These are phyloP conservation scores for Hyphopichia khmerensis DNA, from an alignment of 1,139 yeast genomes.

Conservation along the genomic window DNA sequence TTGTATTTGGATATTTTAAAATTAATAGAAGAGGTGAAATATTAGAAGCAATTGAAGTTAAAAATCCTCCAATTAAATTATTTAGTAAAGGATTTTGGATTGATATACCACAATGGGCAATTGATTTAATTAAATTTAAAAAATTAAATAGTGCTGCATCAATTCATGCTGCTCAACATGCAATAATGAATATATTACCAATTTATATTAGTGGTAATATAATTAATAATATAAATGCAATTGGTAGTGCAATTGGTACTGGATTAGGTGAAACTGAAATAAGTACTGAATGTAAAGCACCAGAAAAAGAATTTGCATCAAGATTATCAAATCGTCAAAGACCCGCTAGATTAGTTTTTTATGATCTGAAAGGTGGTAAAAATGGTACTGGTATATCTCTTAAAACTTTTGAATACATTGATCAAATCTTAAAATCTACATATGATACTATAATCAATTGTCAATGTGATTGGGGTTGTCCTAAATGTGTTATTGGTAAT, in stretches of 20 bases:
- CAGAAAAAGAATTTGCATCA: slow-evolving; percentile 87
- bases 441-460: slow-evolving; percentile 60
- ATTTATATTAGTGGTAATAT: slow-evolving; percentile 45
- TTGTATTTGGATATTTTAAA: slow-evolving; percentile 92
- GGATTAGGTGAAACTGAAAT: slow-evolving; percentile 60
- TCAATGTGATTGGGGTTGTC: slow-evolving; percentile 86
- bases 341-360: slow-evolving; percentile 83
- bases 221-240: slow-evolving; percentile 40
- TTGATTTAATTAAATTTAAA: slow-evolving; percentile 59
- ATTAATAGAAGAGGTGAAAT: slow-evolving; percentile 73
- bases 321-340: slow-evolving; percentile 66
- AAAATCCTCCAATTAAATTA: slow-evolving; percentile 76
- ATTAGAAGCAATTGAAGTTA: slow-evolving; percentile 88
- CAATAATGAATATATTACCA: slow-evolving; percentile 75
- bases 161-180: slow-evolving; percentile 96
- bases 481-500: slow-evolving; percentile 77
- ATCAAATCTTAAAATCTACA: slow-evolving; percentile 61
- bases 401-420: slow-evolving; percentile 77
- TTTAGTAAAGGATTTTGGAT: slow-evolving; percentile 87
- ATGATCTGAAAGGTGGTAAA: slow-evolving; percentile 78
- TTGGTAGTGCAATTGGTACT: slow-evolving; percentile 49
- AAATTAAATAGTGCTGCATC: slow-evolving; percentile 77
- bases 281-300: slow-evolving; percentile 93
- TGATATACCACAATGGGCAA: slow-evolving; percentile 66
- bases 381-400: slow-evolving; percentile 77